These are phyloP conservation scores for Aspergillus hancockii DNA, from an alignment of 495 filamentous ascomycete genomes.

Conservation along the genomic window DNA sequence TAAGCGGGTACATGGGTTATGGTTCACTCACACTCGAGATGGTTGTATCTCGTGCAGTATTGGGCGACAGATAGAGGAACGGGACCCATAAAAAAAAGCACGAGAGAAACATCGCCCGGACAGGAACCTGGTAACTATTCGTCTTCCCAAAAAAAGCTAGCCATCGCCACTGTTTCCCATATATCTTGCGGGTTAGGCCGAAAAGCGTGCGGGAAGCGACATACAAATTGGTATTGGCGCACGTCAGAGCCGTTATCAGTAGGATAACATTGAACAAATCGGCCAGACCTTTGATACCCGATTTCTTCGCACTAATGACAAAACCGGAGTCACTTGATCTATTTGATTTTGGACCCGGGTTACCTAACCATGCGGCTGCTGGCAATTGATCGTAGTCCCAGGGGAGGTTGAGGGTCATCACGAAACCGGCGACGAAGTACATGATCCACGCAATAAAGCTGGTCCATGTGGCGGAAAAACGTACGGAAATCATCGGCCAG, in stretches of 20 bases:
- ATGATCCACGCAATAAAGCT: constrained; percentile 27
- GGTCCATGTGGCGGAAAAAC: constrained; percentile 34
- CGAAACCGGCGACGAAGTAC: constrained; percentile 29
- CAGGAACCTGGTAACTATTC: constrained; percentile 33
- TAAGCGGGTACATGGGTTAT: background rate
- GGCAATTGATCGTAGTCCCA: constrained; percentile 41
- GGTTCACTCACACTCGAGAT: constrained; percentile 9
- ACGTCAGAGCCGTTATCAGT: constrained; percentile 42
- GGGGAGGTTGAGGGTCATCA: constrained; percentile 39
- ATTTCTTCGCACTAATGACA: constrained; percentile 33
- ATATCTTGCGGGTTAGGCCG: constrained; percentile 38
- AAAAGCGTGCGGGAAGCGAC: constrained; percentile 48
- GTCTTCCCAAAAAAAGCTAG: constrained; percentile 38
- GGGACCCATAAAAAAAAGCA: constrained; percentile 47
- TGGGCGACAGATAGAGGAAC: constrained; percentile 34
- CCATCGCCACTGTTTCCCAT: constrained; percentile 19
- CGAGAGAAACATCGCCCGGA: constrained; percentile 40
- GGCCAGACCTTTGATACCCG: constrained; percentile 28
- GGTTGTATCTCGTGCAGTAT: constrained; percentile 16
- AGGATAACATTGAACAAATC: constrained; percentile 42
- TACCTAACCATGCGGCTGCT: constrained; percentile 21
- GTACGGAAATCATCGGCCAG: constrained; percentile 24
- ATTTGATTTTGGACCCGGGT: background rate
- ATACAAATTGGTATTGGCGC: constrained; percentile 47
- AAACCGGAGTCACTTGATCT: constrained; percentile 32